Evolutionary conservation across 83 land plant genomes (phyloP), one percentile per base, ranked within the genome.

Genomic region (Larix sibirica): DNA sequence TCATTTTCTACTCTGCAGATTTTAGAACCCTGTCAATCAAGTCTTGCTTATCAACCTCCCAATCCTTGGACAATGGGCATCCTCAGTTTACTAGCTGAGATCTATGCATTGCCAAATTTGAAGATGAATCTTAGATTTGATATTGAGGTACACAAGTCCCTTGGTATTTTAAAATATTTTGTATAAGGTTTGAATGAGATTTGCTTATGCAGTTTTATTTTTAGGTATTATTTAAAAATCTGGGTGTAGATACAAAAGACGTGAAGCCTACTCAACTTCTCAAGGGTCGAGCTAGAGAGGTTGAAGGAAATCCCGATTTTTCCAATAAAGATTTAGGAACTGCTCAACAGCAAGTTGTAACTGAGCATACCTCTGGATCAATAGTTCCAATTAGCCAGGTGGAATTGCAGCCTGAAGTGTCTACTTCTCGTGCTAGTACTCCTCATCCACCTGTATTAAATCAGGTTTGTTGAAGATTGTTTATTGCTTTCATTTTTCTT

Each of bases 21-120:
- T 79, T 80, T 97, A 58, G 99, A 97, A 81, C 97, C 99, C 47
- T 97, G 98, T 68, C 94, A 90, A 76, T 90, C 84, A 70, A 97
- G 99, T 86, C 81, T 92, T 38, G 99, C 98, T 59, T 97, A 97
- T 88, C 99, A 91, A 84, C 99, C 99, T 84, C 99, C 99, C 9
- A 97, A 97, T 87, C 99, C 99, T 20, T 97, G 99, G 99, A 97
- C 99, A 17, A 97, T 95, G 99, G 99, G 91, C 9, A 97, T 97
- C 71, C 91, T 97, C 24, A 89, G 93, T 66, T 85, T 97, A 77
- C 92, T 97, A 36, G 90, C 92, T 80, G 99, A 97, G 80, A 97
- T 97, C 24, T 97, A 97, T 90, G 92, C 92, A 61, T 81, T 95
- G 79, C 99, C 98, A 62, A 95, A 94, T 84, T 84, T 97, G 84